Evolutionary conservation across 208 protist genomes (phyloP).

Genomic region (Wallacemonas rigidus): DNA sequence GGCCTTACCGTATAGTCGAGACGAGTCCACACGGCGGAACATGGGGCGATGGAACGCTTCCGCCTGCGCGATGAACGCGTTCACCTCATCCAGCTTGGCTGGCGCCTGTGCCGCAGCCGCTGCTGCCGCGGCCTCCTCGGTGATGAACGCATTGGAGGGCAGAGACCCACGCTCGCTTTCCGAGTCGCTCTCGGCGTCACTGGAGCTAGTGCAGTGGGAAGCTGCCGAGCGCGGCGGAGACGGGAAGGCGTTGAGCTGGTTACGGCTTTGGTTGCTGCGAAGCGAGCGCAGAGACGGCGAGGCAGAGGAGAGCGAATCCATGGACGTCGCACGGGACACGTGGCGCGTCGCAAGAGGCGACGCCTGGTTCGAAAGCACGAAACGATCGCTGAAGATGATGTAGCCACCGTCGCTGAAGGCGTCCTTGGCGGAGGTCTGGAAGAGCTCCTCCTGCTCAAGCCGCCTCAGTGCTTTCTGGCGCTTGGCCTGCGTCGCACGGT

Average conservation of each 20-base stretch:
- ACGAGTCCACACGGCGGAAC: constrained; percentile 18
- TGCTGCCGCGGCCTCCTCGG: constrained; percentile 6
- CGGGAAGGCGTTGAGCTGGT: constrained; percentile 9
- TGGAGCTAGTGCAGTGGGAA: constrained; percentile 11
- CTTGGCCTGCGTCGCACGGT: constrained; percentile 8
- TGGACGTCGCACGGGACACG: constrained; percentile 2
- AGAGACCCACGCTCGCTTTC: background rate
- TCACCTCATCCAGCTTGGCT: constrained; percentile 4
- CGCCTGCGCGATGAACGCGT: constrained; percentile 20
- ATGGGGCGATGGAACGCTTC: constrained; percentile 20
- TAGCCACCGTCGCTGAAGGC: constrained; percentile 27
- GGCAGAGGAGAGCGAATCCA: background rate
- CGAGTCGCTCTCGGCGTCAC: constrained; percentile 4
- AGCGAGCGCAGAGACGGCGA: constrained; percentile 5
- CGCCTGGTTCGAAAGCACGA: constrained; percentile 21
- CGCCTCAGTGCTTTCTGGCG: background rate
- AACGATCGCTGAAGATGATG: constrained; percentile 35
- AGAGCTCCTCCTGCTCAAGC: constrained; percentile 9
- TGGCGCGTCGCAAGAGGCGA: constrained; percentile 18
- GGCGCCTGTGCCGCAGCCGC: background rate
- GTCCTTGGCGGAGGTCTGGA: constrained; percentile 8
- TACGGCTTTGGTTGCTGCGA: background rate
- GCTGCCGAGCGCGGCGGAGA: background rate
- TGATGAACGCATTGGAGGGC: background rate
- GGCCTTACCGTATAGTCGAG: constrained; percentile 6